A percentile compares a stretch with the other conserved stretches of the same genome.
Evolutionary conservation across 2,329 filamentous ascomycete genomes (phyloP).

Genomic region (Plectosphaerella plurivora): DNA sequence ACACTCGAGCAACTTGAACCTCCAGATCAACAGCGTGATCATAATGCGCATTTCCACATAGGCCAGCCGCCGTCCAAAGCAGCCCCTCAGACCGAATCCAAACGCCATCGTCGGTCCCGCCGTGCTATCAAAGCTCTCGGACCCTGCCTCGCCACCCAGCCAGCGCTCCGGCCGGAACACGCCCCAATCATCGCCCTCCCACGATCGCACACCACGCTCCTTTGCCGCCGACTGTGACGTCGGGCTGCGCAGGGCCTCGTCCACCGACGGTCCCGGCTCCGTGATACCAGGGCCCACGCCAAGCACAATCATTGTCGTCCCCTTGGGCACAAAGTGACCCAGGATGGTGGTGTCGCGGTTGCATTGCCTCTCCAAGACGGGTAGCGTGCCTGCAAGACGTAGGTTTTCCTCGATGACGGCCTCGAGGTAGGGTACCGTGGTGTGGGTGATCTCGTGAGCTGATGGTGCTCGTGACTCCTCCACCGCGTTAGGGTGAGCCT

Average conservation of each 20-base stretch:
- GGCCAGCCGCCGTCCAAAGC: conserved; percentile 32
- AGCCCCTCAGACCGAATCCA: conserved; percentile 28
- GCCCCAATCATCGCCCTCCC: conserved; percentile 23
- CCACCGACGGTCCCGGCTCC: conserved; percentile 18
- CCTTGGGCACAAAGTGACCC: conserved; percentile 26
- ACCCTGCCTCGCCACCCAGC: conserved; percentile 17
- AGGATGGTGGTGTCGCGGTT: conserved; percentile 26
- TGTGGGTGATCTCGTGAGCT: conserved; percentile 20
- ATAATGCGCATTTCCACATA: conserved; percentile 28
- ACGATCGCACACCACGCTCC: conserved; percentile 17
- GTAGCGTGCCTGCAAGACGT: conserved; percentile 22
- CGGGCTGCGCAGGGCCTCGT: conserved; percentile 20
- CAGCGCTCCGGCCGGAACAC: conserved; percentile 32
- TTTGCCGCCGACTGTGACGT: conserved; percentile 15
- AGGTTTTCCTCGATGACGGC: conserved; percentile 31
- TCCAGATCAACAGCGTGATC: conserved; percentile 30
- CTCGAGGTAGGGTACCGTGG: conserved; percentile 28
- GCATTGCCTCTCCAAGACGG: conserved; percentile 23
- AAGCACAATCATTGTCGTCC: conserved; percentile 23
- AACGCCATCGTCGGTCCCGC: conserved; percentile 31
- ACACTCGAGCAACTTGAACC: conserved; percentile 28
- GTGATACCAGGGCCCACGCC: conserved; percentile 21
- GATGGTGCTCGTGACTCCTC: conserved; percentile 19
- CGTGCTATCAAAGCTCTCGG: conserved; percentile 20
- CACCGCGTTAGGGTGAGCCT: conserved; percentile 9